phyloP scores from a whole-genome alignment of 2,329 filamentous ascomycete species.

The Tolypocladium endophyticum region DNA sequence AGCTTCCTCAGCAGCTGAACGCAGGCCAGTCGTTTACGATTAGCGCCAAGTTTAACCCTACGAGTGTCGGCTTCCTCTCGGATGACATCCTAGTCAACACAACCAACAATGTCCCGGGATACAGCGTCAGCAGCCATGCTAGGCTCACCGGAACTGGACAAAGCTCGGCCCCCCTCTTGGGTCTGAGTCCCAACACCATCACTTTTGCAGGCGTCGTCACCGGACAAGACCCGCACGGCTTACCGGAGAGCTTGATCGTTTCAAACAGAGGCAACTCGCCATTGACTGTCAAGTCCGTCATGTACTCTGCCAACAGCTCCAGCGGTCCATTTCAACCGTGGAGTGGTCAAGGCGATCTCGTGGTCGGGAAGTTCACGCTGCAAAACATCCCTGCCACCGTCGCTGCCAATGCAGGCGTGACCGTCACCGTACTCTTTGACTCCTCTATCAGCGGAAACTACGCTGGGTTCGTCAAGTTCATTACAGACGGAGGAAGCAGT shows the following conservation, averaged over 20 bases:
- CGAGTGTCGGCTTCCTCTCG: constrained; percentile 34
- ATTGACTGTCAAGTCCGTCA: constrained; percentile 32
- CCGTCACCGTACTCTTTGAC: constrained; percentile 36
- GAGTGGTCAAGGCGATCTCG: constrained; percentile 21
- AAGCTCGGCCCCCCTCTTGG: constrained; percentile 33
- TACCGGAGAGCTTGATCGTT: constrained; percentile 33
- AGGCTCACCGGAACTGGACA: constrained; percentile 37
- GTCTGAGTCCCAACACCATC: constrained; percentile 34
- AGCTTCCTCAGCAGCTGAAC: constrained; percentile 17
- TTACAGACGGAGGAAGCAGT: constrained; percentile 36
- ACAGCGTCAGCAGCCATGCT: constrained; percentile 33
- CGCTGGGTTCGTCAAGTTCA: constrained; percentile 35
- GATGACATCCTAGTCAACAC: constrained; percentile 37
- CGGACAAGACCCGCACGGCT: constrained; percentile 24
- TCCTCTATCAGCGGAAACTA: constrained; percentile 35
- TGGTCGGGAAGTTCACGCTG: constrained; percentile 38
- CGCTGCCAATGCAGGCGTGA: constrained; percentile 23
- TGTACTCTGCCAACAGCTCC: constrained; percentile 31
- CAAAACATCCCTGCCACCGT: constrained; percentile 33
- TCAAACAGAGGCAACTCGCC: constrained; percentile 36
- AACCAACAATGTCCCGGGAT: constrained; percentile 33
- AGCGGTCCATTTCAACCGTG: constrained; percentile 33
- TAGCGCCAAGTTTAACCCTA: constrained; percentile 32
- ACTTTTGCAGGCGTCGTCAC: constrained; percentile 39
- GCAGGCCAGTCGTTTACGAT: constrained; percentile 31